These are phyloP conservation scores for Aspergillus bertholletiae DNA, from an alignment of 495 filamentous ascomycete species.

Conservation along the genomic window DNA sequence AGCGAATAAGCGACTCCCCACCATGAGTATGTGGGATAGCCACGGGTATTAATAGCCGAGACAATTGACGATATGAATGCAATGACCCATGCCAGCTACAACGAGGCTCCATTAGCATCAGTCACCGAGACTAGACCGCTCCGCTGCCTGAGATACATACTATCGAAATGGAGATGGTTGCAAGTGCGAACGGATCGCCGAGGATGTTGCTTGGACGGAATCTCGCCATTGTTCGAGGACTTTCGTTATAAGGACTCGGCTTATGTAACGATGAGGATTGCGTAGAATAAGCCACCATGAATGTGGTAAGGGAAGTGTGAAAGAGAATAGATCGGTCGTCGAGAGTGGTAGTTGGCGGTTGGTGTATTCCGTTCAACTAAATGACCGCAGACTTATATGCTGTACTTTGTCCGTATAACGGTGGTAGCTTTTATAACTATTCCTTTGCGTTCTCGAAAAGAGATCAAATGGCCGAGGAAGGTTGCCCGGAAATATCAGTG, in stretches of 20 bases:
- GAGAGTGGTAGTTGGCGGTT: slow-evolving; percentile 7
- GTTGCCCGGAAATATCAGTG: not conserved
- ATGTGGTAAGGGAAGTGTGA: slow-evolving; percentile 19
- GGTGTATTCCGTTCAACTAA: not conserved
- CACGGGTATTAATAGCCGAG: slow-evolving; percentile 48
- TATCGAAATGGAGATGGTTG: slow-evolving; percentile 86
- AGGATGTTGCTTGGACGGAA: slow-evolving; percentile 84
- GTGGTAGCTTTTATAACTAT: not conserved
- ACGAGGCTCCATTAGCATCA: slow-evolving; percentile 2
- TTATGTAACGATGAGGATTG: slow-evolving; percentile 74
- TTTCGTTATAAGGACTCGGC: slow-evolving; percentile 55
- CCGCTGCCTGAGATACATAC: slow-evolving; percentile 52
- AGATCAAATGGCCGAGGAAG: not conserved
- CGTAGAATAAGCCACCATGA: slow-evolving; percentile 40
- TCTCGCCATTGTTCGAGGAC: slow-evolving; percentile 42
- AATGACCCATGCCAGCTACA: slow-evolving; percentile 90
- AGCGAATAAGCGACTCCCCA: slow-evolving; percentile 85
- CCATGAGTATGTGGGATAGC: slow-evolving; percentile 85
- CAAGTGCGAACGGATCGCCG: slow-evolving; percentile 93
- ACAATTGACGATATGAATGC: slow-evolving; percentile 83
- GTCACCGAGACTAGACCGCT: not conserved
- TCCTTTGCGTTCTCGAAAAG: not conserved
- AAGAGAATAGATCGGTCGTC: slow-evolving; percentile 9
- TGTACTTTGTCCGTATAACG: not conserved
- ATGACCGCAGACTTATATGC: not conserved